These are phyloP conservation scores for Kluyveromyces lactis DNA, from an alignment of 805 yeast genomes.

Conservation along the genomic window DNA sequence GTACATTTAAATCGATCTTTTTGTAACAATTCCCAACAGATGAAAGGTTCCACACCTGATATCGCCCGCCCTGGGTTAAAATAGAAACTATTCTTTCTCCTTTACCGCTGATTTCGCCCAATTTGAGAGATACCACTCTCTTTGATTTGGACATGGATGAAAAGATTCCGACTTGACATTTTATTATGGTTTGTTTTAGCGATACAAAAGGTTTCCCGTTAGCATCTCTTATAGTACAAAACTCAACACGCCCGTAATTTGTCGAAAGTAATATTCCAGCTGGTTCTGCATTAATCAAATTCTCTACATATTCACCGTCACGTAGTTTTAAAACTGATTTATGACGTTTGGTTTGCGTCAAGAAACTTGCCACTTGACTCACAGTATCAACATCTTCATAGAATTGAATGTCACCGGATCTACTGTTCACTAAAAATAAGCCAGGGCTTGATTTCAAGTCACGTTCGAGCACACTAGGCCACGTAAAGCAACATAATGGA, in stretches of 20 bases:
- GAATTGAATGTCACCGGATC: slow-evolving; percentile 52
- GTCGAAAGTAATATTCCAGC: slow-evolving; percentile 70
- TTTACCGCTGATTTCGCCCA: slow-evolving; percentile 44
- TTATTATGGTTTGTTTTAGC: slow-evolving; percentile 21
- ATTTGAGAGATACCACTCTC: slow-evolving; percentile 49
- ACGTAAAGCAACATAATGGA: slow-evolving; percentile 23
- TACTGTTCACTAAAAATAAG: slow-evolving; percentile 52
- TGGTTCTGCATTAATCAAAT: slow-evolving; percentile 57
- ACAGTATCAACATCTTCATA: slow-evolving; percentile 59
- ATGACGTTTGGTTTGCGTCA: slow-evolving; percentile 23
- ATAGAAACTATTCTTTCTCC: slow-evolving; percentile 39
- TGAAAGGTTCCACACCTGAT: slow-evolving; percentile 42
- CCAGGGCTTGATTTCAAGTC: slow-evolving; percentile 35
- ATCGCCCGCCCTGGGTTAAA: slow-evolving; percentile 36
- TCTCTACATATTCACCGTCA: slow-evolving; percentile 43
- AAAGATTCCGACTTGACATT: slow-evolving; percentile 30
- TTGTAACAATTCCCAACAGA: slow-evolving; percentile 36
- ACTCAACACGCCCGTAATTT: slow-evolving; percentile 53
- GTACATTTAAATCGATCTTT: slow-evolving; percentile 31
- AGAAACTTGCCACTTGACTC: slow-evolving; percentile 20
- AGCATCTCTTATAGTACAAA: slow-evolving; percentile 57
- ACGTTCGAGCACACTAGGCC: slow-evolving; percentile 24
- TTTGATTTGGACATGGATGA: slow-evolving; percentile 24
- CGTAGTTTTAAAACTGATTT: slow-evolving; percentile 16
- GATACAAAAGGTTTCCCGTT: slow-evolving; percentile 47